Percentiles rank a stretch among this genome's conserved stretches.
Evolutionary conservation across 176 grass and related monocot species (phyloP).

Genomic region (Bothriochloa decipiens): DNA sequence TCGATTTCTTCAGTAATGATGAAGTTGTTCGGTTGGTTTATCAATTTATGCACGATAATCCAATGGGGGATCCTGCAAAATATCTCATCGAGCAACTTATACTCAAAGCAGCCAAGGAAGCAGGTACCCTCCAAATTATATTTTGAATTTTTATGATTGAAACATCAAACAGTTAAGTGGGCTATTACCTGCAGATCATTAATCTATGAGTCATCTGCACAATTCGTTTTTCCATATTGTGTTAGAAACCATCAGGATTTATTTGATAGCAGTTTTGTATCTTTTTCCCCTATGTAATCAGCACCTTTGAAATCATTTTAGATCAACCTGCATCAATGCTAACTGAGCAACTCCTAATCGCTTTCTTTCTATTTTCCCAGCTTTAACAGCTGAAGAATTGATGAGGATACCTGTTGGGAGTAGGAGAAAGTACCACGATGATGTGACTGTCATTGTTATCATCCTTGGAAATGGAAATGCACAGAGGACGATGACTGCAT

Average conservation of each 20-base stretch:
- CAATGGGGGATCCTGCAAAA: constrained; percentile 87
- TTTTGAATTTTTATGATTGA: not conserved
- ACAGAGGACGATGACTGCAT: constrained; percentile 76
- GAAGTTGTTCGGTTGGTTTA: constrained; percentile 87
- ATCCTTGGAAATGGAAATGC: constrained; percentile 85
- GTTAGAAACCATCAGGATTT: not conserved
- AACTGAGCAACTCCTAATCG: constrained; percentile 1
- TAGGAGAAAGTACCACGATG: constrained; percentile 96
- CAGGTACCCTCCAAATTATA: constrained; percentile 71
- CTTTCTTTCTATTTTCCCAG: constrained; percentile 44
- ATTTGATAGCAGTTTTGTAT: not conserved
- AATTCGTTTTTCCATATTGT: constrained; percentile 14
- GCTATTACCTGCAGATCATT: not conserved
- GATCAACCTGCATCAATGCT: not conserved
- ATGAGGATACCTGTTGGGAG: constrained; percentile 83
- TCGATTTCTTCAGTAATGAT: constrained; percentile 92
- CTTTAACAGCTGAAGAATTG: constrained; percentile 78
- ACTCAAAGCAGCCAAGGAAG: constrained; percentile 79
- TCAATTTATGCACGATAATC: constrained; percentile 78
- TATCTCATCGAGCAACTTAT: constrained; percentile 87
- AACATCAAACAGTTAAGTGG: not conserved
- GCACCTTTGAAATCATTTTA: not conserved
- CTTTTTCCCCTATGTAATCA: not conserved
- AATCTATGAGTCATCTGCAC: not conserved
- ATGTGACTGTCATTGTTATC: constrained; percentile 91